Percentiles rank a stretch among this genome's conserved stretches.
These are phyloP conservation scores for Oryza longistaminata DNA, from an alignment of 176 grass and related monocot genomes.

Conservation along the genomic window DNA sequence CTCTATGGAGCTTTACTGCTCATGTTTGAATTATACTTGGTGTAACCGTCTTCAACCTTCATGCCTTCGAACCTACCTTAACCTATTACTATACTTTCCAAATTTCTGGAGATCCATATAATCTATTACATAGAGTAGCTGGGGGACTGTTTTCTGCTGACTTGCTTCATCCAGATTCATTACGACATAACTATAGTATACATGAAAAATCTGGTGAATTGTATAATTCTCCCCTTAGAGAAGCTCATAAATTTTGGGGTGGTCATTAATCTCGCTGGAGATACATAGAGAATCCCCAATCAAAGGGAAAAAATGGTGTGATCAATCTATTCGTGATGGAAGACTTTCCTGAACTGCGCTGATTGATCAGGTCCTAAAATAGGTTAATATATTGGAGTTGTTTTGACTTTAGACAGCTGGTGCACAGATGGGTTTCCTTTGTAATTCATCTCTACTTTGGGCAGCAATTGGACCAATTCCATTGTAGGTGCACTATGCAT, in stretches of 20 bases:
- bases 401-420: not conserved
- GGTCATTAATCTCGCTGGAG: not conserved
- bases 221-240: constrained; percentile 17
- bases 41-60: not conserved
- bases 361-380: not conserved
- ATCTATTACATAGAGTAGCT: not conserved
- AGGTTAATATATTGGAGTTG: not conserved
- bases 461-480: not conserved
- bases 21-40: constrained; percentile 19
- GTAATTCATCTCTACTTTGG: not conserved
- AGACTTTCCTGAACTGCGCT: not conserved
- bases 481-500: constrained; percentile 7
- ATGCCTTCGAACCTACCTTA: not conserved
- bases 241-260: constrained; percentile 5
- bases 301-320: not conserved
- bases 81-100: constrained; percentile 7
- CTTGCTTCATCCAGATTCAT: constrained; percentile 21
- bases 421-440: not conserved
- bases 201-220: not conserved
- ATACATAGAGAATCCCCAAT: not conserved
- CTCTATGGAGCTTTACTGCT: not conserved
- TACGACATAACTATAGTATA: not conserved
- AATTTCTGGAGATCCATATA: not conserved
- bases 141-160: not conserved
- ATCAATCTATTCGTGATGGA: not conserved